A percentile compares a stretch with the other conserved stretches of the same genome.
Evolutionary conservation across 225 moss, liverwort and hornwort genomes (phyloP).

Genomic region (Sphagnum tenellum): DNA sequence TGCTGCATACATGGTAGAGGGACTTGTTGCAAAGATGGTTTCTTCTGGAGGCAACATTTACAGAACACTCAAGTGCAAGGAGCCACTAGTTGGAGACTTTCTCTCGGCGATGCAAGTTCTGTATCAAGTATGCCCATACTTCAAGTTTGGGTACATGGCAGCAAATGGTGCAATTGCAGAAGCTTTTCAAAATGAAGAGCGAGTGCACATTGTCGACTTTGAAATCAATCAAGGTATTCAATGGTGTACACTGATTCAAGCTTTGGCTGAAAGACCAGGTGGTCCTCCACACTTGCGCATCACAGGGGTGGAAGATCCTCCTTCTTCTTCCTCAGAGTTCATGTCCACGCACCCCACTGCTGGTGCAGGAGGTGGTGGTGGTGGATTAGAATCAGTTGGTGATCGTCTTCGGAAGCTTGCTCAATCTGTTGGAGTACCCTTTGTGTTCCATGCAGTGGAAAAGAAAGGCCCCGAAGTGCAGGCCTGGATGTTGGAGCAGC

Average conservation of each 20-base stretch:
- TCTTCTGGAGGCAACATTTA: conserved; percentile 2
- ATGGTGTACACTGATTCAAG: conserved; percentile 22
- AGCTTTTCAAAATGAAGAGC: conserved; percentile 21
- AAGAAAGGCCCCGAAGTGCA: conserved; percentile 11
- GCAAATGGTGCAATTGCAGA: conserved; percentile 24
- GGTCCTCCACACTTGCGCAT: conserved; percentile 21
- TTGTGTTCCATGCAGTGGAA: conserved; percentile 15
- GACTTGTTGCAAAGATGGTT: conserved; percentile 14
- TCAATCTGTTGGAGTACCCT: conserved; percentile 3
- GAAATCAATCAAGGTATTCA: conserved; percentile 22
- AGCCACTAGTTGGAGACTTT: conserved; percentile 8
- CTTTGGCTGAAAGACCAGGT: conserved; percentile 11
- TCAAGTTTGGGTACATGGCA: conserved; percentile 24
- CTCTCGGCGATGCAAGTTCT: conserved; percentile 11
- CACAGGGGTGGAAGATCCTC: conserved; percentile 14
- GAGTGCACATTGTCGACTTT: conserved; percentile 24
- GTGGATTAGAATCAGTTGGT: conserved; percentile 15
- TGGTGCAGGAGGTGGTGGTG: background rate
- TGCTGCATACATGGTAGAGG: conserved; percentile 22
- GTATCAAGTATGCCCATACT: conserved; percentile 12
- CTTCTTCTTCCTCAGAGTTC: background rate
- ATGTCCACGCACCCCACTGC: no score
- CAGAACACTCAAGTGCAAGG: background rate
- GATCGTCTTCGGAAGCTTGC: conserved; percentile 9
- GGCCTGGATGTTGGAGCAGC: conserved; percentile 12